Conservation (phyloP, 495 filamentous ascomycete species). For the Eremomyces bilateralis region DNA sequence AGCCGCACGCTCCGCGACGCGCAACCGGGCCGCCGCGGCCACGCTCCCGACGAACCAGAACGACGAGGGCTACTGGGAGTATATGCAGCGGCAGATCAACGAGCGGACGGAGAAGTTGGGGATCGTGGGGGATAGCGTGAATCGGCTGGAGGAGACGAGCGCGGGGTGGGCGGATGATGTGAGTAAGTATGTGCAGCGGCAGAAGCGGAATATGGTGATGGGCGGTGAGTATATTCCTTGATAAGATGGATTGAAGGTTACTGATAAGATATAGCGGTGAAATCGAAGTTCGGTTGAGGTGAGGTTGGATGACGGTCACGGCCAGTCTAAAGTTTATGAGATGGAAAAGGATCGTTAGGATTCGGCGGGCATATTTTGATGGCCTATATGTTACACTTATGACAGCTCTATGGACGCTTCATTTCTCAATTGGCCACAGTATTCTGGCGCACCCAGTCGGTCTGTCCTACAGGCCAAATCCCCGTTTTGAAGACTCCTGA, state of each 20-base stretch:
- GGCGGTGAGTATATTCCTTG: constrained; percentile 25
- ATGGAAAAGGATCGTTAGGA: no score
- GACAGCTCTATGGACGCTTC: no score
- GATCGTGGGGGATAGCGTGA: constrained; percentile 65
- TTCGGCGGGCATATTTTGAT: no score
- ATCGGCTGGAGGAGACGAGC: constrained; percentile 55
- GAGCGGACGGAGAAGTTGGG: constrained; percentile 76
- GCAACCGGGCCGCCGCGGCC: constrained; percentile 20
- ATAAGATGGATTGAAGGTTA: neutral
- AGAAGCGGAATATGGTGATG: constrained; percentile 65
- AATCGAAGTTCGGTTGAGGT: no score
- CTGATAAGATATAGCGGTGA: no score
- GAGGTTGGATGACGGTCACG: no score
- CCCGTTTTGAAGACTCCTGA: no score
- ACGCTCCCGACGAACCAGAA: constrained; percentile 13
- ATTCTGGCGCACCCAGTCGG: no score
- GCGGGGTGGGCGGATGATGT: constrained; percentile 70
- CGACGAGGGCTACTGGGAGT: constrained; percentile 41
- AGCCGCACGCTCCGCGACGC: constrained; percentile 25
- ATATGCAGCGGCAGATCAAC: constrained; percentile 61
- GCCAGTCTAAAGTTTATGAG: no score
- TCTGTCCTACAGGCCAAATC: no score
- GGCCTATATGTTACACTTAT: no score
- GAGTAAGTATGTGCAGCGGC: constrained; percentile 58
- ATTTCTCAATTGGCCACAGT: no score